These are phyloP conservation scores for Huntiella abstrusa DNA, from an alignment of 2,329 filamentous ascomycete species.

Conservation along the genomic window DNA sequence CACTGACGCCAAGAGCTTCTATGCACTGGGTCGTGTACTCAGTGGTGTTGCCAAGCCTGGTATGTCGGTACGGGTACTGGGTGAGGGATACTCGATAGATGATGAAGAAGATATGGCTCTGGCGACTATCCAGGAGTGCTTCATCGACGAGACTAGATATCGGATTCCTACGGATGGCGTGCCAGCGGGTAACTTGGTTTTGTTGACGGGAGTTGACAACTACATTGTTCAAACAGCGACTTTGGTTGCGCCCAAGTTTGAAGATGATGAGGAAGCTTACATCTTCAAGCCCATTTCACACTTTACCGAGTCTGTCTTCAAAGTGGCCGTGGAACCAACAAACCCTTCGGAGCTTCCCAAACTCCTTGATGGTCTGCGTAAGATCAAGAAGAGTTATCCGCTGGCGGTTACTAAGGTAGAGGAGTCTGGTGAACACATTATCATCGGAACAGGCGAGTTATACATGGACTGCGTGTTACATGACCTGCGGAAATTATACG, in stretches of 20 bases:
- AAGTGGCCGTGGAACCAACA: conserved; percentile 93
- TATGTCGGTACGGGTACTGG: conserved; percentile 71
- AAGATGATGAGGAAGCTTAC: conserved; percentile 78
- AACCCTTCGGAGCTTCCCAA: conserved; percentile 96
- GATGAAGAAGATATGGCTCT: conserved; percentile 95
- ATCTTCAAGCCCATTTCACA: conserved; percentile 88
- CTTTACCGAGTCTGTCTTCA: conserved; percentile 94
- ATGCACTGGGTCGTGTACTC: conserved; percentile 78
- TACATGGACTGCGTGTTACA: conserved; percentile 99
- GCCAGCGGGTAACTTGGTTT: conserved; percentile 79
- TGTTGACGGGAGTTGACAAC: conserved; percentile 88
- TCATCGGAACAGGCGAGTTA: conserved; percentile 90
- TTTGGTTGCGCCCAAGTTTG: conserved; percentile 59
- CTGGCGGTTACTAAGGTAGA: conserved; percentile 93
- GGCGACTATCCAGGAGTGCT: conserved; percentile 68
- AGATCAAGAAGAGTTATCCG: conserved; percentile 96
- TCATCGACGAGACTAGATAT: conserved; percentile 83
- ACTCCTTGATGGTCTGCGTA: conserved; percentile 91
- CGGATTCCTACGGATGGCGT: conserved; percentile 82
- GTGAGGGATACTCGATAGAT: conserved; percentile 87
- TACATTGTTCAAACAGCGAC: conserved; percentile 97
- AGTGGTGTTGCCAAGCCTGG: conserved; percentile 76
- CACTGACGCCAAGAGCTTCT: conserved; percentile 74
- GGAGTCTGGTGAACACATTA: conserved; percentile 89
- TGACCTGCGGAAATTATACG: conserved; percentile 80